Evolutionary conservation across 495 filamentous ascomycete genomes (phyloP), one percentile per base, ranked within the genome.

Genomic region (Chaetomidium leptoderma): DNA sequence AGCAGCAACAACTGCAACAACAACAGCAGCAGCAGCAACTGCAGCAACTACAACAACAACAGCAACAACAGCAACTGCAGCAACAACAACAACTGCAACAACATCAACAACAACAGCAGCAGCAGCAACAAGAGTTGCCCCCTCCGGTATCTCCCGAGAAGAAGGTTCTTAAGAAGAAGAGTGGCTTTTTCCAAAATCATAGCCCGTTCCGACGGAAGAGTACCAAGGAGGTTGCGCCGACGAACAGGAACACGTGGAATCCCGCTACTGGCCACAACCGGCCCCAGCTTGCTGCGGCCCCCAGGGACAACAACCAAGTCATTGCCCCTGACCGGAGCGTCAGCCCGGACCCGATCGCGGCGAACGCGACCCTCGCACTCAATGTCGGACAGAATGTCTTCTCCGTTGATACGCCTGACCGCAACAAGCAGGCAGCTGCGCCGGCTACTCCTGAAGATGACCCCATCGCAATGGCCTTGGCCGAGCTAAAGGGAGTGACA

Each of bases 301-400:
- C 57, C n/a, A 50, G 24, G 9, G 46, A 50, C 45, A 57, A 40
- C 23, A 43, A 53, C 59, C 60, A 69, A 50, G 77, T 69, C 64
- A 51, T 75, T 16, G 63, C 74, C 39, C 54, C 73, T 32, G 71
- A 80, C 35, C 74, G 72, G 57, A 76, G 71, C 27, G 69, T 65
- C 46, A 77, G 87, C 65, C 90, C 91, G 2, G 95, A 99, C 49
- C 93, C 91, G 3, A 91, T 92, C 29, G 92, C 96, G 69, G 92
- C 95, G 33, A 83, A 92, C 36, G 89, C 95, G 44, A 95, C 88
- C 70, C 86, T 97, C 66, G 92, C 96, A 45, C 79, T 99, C n/a
- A 96, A 96, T 69, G 83, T 99, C 17, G 95, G 95, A 8, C 87
- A 90, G 65, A 99, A 97, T 63, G 91, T 97, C 24, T 97, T 99